Base-by-base conservation (phyloP, 805 yeast species). In the Pichia insulana region DNA sequence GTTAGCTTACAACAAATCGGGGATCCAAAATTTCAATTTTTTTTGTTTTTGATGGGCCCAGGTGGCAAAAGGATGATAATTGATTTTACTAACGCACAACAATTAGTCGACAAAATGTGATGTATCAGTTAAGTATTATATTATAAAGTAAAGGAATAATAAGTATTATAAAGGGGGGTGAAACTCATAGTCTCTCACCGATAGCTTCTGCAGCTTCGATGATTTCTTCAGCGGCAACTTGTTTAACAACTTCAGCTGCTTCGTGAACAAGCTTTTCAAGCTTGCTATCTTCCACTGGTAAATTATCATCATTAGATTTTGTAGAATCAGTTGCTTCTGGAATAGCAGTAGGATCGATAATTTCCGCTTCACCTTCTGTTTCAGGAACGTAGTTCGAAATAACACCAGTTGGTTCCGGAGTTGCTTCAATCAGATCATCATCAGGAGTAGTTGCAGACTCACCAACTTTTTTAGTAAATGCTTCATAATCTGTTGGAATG, bases 151-250 rank as follows among this genome's bases (percentile, higher is more conserved):
- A 17, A 16, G 19, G 7, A 27, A 36, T 10, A 18, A 36, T 26
- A 18, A 12, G 28, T 13, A n/a, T 18, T 22, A 25, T 3, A 13
- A n/a, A 9, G 17, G n/a, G n/a, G n/a, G n/a, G 1, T 7, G 12
- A n/a, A 5, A 30, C 8, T 40, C 16, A 46, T 4, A 46, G 19
- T 8, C 39, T 40, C n/a, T 39, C 30, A 12, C 45, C 51, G n/a
- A 43, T 34, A 30, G 43, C 49, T 16, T 34, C 47, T 12, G 47
- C 47, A 3, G 35, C 37, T 39, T 45, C 45, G 10, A 43, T 44
- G 11, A 34, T 26, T 22, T 44, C 42, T 30, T 39, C 42, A 6
- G 30, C 41, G 11, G 34, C 35, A 9, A 39, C 37, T 17, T 34
- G 26, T 13, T 40, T 22, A 4, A 36, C 42, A 19, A 15, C 32